Percentiles rank a stretch among this genome's conserved stretches.
Conservation (phyloP, 148 eudicot species). For the Nepenthes gracilis region DNA sequence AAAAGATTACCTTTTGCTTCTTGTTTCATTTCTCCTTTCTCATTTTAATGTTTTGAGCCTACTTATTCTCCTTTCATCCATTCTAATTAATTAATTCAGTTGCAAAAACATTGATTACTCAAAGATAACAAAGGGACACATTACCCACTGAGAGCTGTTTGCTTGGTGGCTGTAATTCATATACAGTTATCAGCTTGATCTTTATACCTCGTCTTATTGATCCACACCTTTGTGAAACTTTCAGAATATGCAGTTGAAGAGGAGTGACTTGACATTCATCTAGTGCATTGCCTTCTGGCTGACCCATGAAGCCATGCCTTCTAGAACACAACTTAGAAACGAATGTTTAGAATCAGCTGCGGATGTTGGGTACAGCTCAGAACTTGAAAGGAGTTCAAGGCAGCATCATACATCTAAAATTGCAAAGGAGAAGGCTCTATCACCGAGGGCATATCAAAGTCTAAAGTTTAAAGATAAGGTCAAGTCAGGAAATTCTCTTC, state of each 20-base stretch:
- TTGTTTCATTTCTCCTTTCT: no score
- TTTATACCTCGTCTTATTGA: background rate
- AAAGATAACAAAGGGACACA: background rate
- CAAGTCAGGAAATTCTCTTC: conserved; percentile 19
- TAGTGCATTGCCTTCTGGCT: conserved; percentile 4
- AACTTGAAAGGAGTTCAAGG: conserved; percentile 25
- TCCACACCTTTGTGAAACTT: background rate
- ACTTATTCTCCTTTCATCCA: no score
- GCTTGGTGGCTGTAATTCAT: background rate
- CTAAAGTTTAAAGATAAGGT: conserved; percentile 28
- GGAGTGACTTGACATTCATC: background rate
- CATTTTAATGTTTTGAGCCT: no score
- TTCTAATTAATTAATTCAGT: no score
- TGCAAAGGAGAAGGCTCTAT: conserved; percentile 26
- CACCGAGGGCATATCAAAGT: conserved; percentile 20
- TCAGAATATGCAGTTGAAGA: conserved; percentile 15
- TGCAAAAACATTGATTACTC: no score
- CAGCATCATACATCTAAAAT: conserved; percentile 24
- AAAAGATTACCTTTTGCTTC: no score
- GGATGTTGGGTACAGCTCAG: conserved; percentile 19
- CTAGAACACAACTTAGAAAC: conserved; percentile 13
- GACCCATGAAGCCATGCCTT: conserved; percentile 19
- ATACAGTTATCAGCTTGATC: background rate
- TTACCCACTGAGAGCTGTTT: no score
- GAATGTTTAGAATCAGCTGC: conserved; percentile 9